Conservation (phyloP, 257 asterid species). For the Przewalskia tangutica region DNA sequence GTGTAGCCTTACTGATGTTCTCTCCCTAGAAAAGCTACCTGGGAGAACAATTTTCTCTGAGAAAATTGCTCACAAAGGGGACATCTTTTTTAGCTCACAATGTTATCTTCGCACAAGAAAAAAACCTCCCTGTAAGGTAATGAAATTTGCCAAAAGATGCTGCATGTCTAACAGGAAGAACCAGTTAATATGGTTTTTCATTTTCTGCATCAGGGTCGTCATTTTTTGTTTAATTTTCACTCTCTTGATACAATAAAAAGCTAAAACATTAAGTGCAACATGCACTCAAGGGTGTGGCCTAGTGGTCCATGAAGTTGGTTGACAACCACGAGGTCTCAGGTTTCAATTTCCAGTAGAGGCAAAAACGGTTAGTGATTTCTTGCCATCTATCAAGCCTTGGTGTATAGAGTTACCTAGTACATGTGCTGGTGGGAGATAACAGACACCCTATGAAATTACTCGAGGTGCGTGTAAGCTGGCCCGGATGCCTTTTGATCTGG, state of each 20-base stretch:
- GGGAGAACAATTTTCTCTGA: background rate
- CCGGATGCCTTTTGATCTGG: background rate
- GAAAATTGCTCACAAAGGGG: background rate
- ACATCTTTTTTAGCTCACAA: background rate
- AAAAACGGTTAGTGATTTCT: no score
- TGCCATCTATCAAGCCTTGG: no score
- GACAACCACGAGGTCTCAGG: no score
- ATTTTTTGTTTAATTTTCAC: background rate
- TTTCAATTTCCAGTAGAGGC: no score
- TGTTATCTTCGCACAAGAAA: background rate
- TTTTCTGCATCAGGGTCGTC: background rate
- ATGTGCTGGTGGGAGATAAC: no score
- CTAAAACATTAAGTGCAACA: background rate
- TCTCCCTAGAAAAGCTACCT: background rate
- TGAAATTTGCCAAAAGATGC: background rate
- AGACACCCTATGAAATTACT: no score
- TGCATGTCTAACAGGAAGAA: background rate
- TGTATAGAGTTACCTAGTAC: no score
- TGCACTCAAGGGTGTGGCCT: no score
- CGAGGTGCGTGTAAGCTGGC: no score
- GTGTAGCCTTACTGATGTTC: background rate
- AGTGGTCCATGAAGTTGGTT: no score
- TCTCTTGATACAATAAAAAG: background rate
- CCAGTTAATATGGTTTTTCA: background rate
- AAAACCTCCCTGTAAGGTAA: background rate